phyloP scores from a whole-genome alignment of 2,329 filamentous ascomycete species.

The Trichoderma sp. region DNA sequence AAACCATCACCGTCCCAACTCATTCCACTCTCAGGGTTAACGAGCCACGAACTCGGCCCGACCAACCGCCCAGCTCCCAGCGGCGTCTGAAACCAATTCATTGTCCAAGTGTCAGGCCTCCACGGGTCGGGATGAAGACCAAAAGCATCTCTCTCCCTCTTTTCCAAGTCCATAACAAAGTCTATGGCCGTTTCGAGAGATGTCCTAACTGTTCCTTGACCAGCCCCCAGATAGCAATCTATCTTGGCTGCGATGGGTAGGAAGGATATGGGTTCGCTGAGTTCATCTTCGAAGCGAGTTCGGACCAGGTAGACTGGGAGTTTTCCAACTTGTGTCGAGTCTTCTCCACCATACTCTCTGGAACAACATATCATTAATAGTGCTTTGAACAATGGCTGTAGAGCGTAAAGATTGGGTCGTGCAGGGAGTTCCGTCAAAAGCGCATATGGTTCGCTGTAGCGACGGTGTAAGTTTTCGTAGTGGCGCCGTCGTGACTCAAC shows the following conservation, averaged over 20 bases:
- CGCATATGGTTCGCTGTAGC: neutral
- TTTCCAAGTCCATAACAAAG: neutral
- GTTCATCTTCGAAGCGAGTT: neutral
- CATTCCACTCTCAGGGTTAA: neutral
- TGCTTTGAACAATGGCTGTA: neutral
- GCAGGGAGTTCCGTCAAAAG: neutral
- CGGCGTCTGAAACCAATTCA: neutral
- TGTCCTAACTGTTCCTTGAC: neutral
- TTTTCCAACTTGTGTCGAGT: neutral
- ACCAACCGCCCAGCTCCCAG: neutral
- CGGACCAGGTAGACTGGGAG: neutral
- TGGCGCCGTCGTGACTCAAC: neutral
- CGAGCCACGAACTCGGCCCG: neutral
- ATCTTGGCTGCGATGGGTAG: neutral
- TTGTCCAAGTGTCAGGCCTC: neutral
- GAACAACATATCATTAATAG: neutral
- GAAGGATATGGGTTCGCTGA: neutral
- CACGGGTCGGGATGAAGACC: neutral
- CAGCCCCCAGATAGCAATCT: neutral
- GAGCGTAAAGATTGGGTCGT: neutral
- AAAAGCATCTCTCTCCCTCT: neutral
- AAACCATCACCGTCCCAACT: neutral
- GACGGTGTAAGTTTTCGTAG: neutral
- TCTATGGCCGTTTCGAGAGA: neutral
- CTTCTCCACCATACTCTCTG: neutral